These are phyloP conservation scores for Suhomyces xylopsoci DNA, from an alignment of 805 yeast species.

Conservation along the genomic window DNA sequence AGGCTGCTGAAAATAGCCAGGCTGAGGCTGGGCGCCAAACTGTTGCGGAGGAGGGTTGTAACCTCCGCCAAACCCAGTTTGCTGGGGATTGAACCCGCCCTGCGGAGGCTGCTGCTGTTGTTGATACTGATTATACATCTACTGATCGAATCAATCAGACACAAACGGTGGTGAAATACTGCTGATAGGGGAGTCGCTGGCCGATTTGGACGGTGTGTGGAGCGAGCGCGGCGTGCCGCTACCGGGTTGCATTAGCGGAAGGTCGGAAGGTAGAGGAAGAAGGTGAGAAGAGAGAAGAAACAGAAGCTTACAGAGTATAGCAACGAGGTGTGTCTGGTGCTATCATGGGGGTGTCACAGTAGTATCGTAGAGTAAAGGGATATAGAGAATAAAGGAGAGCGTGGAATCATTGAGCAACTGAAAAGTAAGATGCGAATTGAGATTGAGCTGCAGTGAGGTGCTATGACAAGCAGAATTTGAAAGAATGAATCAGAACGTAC, in stretches of 20 bases:
- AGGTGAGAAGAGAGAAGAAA: not conserved
- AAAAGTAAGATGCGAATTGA: too few species aligned
- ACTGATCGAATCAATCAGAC: not conserved
- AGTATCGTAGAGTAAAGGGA: not conserved
- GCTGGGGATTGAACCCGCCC: constrained; percentile 22
- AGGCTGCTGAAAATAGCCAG: constrained; percentile 9
- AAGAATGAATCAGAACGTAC: not conserved
- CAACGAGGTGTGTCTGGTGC: not conserved
- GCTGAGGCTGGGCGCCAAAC: constrained; percentile 8
- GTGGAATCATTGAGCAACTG: not conserved
- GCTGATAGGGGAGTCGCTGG: not conserved
- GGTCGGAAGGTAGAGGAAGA: not conserved
- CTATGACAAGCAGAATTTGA: too few species aligned
- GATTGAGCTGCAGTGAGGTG: not conserved
- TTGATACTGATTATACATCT: constrained; percentile 42
- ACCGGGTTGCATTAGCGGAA: not conserved
- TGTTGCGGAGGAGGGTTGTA: constrained; percentile 11
- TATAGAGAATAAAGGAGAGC: not conserved
- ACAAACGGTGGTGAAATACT: not conserved
- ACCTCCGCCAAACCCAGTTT: constrained; percentile 22
- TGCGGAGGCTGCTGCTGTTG: constrained; percentile 14
- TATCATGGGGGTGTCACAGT: not conserved
- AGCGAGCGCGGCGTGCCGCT: not conserved
- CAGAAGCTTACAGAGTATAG: not conserved
- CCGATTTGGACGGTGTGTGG: constrained; percentile 1